Percentiles rank a stretch among this genome's conserved stretches.
These are phyloP conservation scores for Magnolia officinalis DNA, from an alignment of 164 flowering plant genomes.

Conservation along the genomic window DNA sequence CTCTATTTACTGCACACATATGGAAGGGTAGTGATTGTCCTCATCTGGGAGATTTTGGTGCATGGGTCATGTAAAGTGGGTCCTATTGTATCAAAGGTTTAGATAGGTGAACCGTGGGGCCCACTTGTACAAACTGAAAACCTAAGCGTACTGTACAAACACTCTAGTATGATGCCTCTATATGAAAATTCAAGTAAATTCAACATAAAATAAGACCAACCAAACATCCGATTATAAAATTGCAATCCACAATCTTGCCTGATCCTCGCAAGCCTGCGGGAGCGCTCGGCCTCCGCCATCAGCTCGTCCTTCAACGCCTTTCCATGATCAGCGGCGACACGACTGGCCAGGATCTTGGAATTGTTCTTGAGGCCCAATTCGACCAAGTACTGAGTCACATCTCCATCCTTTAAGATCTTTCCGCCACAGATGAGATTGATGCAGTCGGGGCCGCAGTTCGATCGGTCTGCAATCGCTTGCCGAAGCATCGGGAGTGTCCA, in stretches of 20 bases:
- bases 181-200: neutral
- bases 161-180: neutral
- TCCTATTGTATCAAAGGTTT: neutral
- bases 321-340: slow-evolving; percentile 40
- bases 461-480: slow-evolving; percentile 58
- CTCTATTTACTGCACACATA: no score
- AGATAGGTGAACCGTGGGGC: no score
- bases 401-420: slow-evolving; percentile 59
- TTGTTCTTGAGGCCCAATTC: slow-evolving; percentile 72
- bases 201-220: neutral
- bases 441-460: slow-evolving; percentile 34
- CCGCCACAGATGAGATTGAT: slow-evolving; percentile 74
- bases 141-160: neutral
- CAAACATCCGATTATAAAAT: neutral
- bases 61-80: neutral
- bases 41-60: no score
- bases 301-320: slow-evolving; percentile 36
- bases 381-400: slow-evolving; percentile 35
- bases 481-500: slow-evolving; percentile 73
- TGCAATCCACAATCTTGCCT: slow-evolving; percentile 35
- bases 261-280: slow-evolving; percentile 53
- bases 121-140: neutral
- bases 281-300: slow-evolving; percentile 74
- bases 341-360: slow-evolving; percentile 54
- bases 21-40: no score